A percentile compares a stretch with the other conserved stretches of the same genome.
These are phyloP conservation scores for Emmonsiellopsis sp. DNA, from an alignment of 2,329 filamentous ascomycete genomes.

Conservation along the genomic window DNA sequence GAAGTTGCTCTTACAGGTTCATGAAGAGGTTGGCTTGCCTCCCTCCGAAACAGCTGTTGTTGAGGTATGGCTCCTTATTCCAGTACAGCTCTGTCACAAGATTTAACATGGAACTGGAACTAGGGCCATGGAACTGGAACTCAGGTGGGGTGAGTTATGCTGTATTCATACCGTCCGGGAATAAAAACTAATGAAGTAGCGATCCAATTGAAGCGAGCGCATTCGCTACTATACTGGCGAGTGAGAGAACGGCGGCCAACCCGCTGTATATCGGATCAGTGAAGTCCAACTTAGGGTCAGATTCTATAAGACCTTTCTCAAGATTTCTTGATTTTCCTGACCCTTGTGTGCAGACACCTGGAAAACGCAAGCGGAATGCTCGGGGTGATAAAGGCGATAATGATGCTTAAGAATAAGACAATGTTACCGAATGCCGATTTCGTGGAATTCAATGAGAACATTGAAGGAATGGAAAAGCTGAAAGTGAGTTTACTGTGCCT, in stretches of 20 bases:
- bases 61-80: background rate
- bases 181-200: background rate
- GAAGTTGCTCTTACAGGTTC: conserved; percentile 23
- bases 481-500: background rate
- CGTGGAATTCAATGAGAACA: conserved; percentile 13
- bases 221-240: background rate
- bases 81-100: too few relatives aligned
- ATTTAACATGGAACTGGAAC: too few relatives aligned
- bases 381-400: conserved; percentile 13
- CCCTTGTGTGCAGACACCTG: background rate
- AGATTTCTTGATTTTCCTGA: background rate
- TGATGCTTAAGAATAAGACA: conserved; percentile 14
- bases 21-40: conserved; percentile 19
- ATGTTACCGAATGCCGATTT: conserved; percentile 20
- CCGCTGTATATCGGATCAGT: background rate
- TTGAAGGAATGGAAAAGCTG: background rate
- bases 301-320: background rate
- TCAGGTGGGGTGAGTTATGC: too few relatives aligned
- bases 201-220: background rate
- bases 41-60: background rate
- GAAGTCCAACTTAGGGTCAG: background rate
- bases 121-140: too few relatives aligned
- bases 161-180: background rate
- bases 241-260: background rate
- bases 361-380: conserved; percentile 10